phyloP scores from a whole-genome alignment of 805 yeast genomes.

The Zygotorulaspora sp. region DNA sequence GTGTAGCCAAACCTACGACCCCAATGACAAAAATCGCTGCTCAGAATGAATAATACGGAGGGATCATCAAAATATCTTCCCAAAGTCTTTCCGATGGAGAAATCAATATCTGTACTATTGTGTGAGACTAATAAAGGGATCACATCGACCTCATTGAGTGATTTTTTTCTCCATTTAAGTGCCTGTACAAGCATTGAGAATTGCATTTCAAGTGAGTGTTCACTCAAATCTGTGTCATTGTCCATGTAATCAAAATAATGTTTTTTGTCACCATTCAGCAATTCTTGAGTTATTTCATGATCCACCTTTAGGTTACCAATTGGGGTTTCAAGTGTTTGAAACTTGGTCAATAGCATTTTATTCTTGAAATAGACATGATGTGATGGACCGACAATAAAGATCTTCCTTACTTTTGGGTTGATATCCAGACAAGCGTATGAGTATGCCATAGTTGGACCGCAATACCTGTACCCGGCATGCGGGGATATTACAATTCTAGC shows the following conservation, averaged over 20 bases:
- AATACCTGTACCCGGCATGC: slow-evolving; percentile 89
- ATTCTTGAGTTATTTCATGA: slow-evolving; percentile 36
- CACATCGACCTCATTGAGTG: slow-evolving; percentile 42
- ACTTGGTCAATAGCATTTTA: slow-evolving; percentile 50
- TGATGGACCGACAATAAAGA: slow-evolving; percentile 87
- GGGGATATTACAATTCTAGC: slow-evolving; percentile 41
- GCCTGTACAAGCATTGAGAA: slow-evolving; percentile 57
- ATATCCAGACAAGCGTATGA: slow-evolving; percentile 71
- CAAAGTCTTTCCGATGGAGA: slow-evolving; percentile 45
- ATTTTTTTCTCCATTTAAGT: slow-evolving; percentile 42
- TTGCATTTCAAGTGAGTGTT: slow-evolving; percentile 95
- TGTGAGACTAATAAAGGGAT: slow-evolving; percentile 81
- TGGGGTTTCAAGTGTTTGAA: slow-evolving; percentile 68
- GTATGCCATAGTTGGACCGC: slow-evolving; percentile 73
- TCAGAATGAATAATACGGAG: slow-evolving; percentile 63
- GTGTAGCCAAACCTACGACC: slow-evolving; percentile 61
- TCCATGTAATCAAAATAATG: slow-evolving; percentile 52
- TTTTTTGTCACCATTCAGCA: slow-evolving; percentile 24
- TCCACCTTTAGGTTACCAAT: slow-evolving; percentile 74
- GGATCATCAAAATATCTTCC: slow-evolving; percentile 51
- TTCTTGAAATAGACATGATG: slow-evolving; percentile 80
- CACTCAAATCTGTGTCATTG: slow-evolving; percentile 63
- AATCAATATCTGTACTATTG: slow-evolving; percentile 43
- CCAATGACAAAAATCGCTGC: slow-evolving; percentile 97
- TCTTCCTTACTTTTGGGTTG: slow-evolving; percentile 41